phyloP scores from a whole-genome alignment of 2,329 filamentous ascomycete species.

The Xylariales sp. region DNA sequence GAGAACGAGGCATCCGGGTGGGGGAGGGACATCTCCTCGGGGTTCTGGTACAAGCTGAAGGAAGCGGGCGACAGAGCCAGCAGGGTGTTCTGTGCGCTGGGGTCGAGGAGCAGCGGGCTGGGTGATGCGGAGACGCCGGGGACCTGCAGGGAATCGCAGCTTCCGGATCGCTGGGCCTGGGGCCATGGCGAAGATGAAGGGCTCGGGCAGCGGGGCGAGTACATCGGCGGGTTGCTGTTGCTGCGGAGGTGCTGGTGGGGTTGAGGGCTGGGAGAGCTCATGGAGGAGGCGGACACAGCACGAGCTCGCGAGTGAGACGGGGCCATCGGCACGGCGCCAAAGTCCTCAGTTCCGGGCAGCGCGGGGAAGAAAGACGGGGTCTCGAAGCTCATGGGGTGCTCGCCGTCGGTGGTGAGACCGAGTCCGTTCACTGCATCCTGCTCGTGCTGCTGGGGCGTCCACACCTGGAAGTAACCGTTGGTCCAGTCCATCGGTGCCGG shows the following conservation, averaged over 20 bases:
- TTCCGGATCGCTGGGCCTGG: constrained; percentile 14
- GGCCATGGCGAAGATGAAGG: constrained; percentile 18
- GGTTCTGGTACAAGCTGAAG: constrained; percentile 19
- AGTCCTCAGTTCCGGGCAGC: constrained; percentile 17
- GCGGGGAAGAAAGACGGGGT: constrained; percentile 11
- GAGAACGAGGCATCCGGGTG: constrained; percentile 20
- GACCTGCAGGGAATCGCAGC: constrained; percentile 17
- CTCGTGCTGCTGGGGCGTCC: constrained; percentile 16
- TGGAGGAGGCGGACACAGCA: constrained; percentile 16
- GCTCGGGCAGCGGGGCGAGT: constrained; percentile 19
- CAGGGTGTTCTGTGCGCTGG: not conserved
- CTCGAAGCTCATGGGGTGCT: constrained; percentile 19
- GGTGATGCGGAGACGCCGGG: constrained; percentile 5
- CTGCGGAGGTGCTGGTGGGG: constrained; percentile 20
- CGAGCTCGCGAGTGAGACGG: constrained; percentile 14
- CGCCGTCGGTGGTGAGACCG: constrained; percentile 19
- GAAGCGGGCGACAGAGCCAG: constrained; percentile 1
- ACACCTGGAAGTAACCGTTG: constrained; percentile 18
- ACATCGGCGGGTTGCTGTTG: constrained; percentile 23
- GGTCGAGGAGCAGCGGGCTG: constrained; percentile 10
- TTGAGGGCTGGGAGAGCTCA: constrained; percentile 14
- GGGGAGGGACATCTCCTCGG: constrained; percentile 21
- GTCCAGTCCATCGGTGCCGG: constrained; percentile 3
- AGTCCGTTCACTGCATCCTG: constrained; percentile 19
- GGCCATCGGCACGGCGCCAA: constrained; percentile 11